Conservation (phyloP, 345 rosid genomes). For the Eucalyptus cladocalyx region DNA sequence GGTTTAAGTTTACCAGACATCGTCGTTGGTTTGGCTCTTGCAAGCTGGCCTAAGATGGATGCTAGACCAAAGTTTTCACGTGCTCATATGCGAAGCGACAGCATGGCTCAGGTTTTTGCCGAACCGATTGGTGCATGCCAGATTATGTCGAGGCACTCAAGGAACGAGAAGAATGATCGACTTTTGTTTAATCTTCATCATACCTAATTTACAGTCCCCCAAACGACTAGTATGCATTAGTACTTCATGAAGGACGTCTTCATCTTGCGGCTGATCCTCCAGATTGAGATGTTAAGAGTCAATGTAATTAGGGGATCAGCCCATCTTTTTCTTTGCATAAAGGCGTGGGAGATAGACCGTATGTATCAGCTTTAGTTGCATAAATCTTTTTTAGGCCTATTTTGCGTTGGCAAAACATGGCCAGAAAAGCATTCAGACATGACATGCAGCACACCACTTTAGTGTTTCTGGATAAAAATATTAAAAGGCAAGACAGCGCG, state of each 20-base stretch:
- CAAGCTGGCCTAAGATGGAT: background rate
- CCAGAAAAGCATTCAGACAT: background rate
- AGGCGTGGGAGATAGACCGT: background rate
- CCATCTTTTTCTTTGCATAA: background rate
- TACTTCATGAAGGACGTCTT: background rate
- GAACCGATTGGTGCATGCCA: accelerated
- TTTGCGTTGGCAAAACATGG: background rate
- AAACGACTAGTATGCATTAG: background rate
- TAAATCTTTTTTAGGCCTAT: background rate
- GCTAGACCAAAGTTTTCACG: background rate
- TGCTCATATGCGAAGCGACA: background rate
- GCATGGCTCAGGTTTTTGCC: background rate
- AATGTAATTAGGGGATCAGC: background rate
- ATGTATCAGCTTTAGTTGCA: too few species aligned
- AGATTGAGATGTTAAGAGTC: background rate
- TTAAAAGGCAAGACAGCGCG: background rate
- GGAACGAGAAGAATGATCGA: background rate
- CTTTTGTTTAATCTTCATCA: background rate
- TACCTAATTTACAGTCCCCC: background rate
- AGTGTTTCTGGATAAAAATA: background rate
- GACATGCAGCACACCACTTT: background rate
- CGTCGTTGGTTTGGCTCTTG: background rate
- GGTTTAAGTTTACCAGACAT: background rate
- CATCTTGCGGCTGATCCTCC: background rate
- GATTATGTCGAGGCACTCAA: background rate